A percentile compares a stretch with the other conserved stretches of the same genome.
Conservation (phyloP, 306 rosid genomes). For the Hippophae rhamnoides region DNA sequence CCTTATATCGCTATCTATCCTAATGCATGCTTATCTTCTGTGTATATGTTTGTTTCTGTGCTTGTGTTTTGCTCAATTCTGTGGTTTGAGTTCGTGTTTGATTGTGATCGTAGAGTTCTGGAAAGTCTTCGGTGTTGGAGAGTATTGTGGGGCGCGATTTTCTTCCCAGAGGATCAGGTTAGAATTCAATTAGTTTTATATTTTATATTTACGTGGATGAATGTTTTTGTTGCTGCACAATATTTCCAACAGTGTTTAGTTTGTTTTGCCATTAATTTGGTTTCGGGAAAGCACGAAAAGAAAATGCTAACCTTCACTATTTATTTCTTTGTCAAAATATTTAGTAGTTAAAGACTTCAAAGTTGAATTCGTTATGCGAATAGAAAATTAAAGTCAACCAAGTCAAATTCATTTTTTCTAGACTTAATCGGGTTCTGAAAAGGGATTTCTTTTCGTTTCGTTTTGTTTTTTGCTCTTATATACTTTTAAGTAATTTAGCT, state of each 20-base stretch:
- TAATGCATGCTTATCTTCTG: neutral
- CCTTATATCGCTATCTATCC: neutral
- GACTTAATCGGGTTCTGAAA: neutral
- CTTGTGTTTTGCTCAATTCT: neutral
- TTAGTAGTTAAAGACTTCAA: neutral
- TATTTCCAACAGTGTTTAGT: too few relatives aligned
- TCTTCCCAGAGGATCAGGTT: constrained; percentile 88
- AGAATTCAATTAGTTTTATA: neutral
- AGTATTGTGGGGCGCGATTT: constrained; percentile 84
- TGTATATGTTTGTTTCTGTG: neutral
- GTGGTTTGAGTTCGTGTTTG: neutral
- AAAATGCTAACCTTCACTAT: too few relatives aligned
- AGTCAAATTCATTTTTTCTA: constrained; percentile 4
- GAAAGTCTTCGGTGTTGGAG: constrained; percentile 74
- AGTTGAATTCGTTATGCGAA: neutral
- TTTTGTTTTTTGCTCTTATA: neutral
- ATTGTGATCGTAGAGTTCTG: constrained; percentile 53
- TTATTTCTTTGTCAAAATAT: neutral
- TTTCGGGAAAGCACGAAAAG: too few relatives aligned
- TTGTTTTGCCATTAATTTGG: too few relatives aligned
- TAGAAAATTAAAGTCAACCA: neutral
- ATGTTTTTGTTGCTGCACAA: neutral
- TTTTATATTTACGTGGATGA: neutral
- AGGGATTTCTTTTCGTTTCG: neutral
- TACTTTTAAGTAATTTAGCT: neutral